A percentile compares a stretch with the other conserved stretches of the same genome.
Evolutionary conservation across 495 filamentous ascomycete species (phyloP).

Genomic region (Penicillium maclennaniae): DNA sequence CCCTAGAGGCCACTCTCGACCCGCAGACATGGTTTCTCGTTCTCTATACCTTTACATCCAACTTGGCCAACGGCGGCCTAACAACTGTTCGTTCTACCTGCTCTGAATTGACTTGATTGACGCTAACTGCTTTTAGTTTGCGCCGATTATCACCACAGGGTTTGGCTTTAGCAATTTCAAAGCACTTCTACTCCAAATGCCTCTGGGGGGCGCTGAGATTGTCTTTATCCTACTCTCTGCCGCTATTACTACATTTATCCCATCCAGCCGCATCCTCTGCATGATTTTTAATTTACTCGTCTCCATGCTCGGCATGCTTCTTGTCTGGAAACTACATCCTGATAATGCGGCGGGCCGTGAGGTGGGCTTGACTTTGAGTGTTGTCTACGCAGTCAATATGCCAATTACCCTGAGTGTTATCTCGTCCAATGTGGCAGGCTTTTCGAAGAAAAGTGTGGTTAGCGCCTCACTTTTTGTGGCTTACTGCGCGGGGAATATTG

Average conservation of each 20-base stretch:
- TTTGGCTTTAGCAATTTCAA: conserved; percentile 39
- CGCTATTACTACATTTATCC: conserved; percentile 29
- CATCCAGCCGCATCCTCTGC: conserved; percentile 26
- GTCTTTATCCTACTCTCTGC: conserved; percentile 33
- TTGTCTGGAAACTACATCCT: conserved; percentile 56
- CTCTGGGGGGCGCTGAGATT: conserved; percentile 36
- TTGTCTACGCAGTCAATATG: conserved; percentile 51
- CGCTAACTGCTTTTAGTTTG: conserved; percentile 25
- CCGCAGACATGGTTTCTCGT: conserved; percentile 31
- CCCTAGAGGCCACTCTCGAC: conserved; percentile 28
- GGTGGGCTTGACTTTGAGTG: conserved; percentile 50
- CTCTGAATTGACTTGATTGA: background rate
- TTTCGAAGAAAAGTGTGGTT: no score
- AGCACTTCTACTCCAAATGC: conserved; percentile 38
- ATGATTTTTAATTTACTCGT: conserved; percentile 33
- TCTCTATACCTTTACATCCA: conserved; percentile 27
- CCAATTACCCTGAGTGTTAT: conserved; percentile 53
- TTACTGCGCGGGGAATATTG: no score
- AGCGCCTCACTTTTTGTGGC: no score
- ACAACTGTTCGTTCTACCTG: conserved; percentile 17
- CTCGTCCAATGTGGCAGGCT: no score
- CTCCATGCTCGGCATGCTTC: conserved; percentile 52
- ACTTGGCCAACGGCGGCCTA: conserved; percentile 28
- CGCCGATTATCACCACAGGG: conserved; percentile 36
- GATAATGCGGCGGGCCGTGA: conserved; percentile 49